Conservation (phyloP, 306 rosid genomes). For the Prunus mira region DNA sequence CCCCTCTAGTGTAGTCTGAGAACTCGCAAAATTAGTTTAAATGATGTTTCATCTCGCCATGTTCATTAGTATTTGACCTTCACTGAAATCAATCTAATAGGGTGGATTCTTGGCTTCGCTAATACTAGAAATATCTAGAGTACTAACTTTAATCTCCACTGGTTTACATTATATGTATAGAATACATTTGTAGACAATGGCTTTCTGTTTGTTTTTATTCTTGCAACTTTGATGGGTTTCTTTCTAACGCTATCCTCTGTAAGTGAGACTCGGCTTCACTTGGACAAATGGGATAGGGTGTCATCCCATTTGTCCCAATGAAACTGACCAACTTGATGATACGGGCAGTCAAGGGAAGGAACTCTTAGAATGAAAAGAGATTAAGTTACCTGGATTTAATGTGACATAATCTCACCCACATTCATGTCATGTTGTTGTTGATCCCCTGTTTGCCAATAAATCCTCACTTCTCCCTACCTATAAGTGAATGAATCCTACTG, state of each 20-base stretch:
- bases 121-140: no score
- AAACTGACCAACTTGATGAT: slow-evolving; percentile 4
- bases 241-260: no score
- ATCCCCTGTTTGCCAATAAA: background rate
- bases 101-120: background rate
- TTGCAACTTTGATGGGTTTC: no score
- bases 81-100: background rate
- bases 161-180: background rate
- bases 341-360: background rate
- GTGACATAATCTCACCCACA: background rate
- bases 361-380: background rate
- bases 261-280: no score
- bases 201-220: background rate
- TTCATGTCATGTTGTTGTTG: background rate
- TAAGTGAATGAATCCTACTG: background rate
- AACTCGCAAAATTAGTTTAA: background rate
- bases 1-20: background rate
- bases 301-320: background rate
- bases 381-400: background rate
- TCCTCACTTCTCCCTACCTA: background rate
- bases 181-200: background rate
- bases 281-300: no score
- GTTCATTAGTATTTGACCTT: background rate
- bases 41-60: background rate
- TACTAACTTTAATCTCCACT: background rate